Base-by-base conservation (phyloP, 2,329 filamentous ascomycete genomes). In the Elsinoe arachidis region DNA sequence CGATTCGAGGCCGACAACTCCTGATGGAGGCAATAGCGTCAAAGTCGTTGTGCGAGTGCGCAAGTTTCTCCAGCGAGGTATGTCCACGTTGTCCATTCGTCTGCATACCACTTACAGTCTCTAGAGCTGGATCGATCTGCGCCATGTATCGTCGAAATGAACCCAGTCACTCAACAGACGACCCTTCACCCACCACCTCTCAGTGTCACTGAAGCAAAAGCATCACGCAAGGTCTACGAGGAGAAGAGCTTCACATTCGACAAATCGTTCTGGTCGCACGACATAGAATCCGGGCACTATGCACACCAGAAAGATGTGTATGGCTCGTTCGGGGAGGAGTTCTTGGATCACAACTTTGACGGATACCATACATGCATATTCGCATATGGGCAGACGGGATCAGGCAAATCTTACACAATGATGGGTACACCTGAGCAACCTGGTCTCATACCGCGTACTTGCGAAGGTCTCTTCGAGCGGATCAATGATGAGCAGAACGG, bases 341-440 rank as follows among this genome's bases (percentile, higher is more conserved):
- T 99, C 64, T 80, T 99, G 61, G 93, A 99, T 72, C 93, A 99
- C 79, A 99, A 99, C 75, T 99, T 99, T 67, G 91, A 96, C 69
- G 93, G 93, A 62, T 99, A 99, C 75, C 92, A 99, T 73, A 99
- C 93, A 0, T 99, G 93, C 72, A 99, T 99, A 64, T 97, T 99
- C 69, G 93, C 93, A 60, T 97, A 99, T 68, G 93, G 93, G 10
- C 93, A 99, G 76, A 99, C 93, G 0, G 93, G 93, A 21, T 95
- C 91, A 0, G 93, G 93, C 54, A 99, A 99, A 77, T 95, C 89
- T 70, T 99, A 97, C 74, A 96, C 93, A 41, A 99, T 86, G 83
- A 99, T 99, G 93, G 93, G 93, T 43, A 85, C 80, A 1, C 77
- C 85, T 5, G 87, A 93, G 30, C 83, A 95, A 63, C 90, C 90